A percentile compares a stretch with the other conserved stretches of the same genome.
Evolutionary conservation across 1,284 basidiomycete species (phyloP).

Genomic region (Agaricales sp.): DNA sequence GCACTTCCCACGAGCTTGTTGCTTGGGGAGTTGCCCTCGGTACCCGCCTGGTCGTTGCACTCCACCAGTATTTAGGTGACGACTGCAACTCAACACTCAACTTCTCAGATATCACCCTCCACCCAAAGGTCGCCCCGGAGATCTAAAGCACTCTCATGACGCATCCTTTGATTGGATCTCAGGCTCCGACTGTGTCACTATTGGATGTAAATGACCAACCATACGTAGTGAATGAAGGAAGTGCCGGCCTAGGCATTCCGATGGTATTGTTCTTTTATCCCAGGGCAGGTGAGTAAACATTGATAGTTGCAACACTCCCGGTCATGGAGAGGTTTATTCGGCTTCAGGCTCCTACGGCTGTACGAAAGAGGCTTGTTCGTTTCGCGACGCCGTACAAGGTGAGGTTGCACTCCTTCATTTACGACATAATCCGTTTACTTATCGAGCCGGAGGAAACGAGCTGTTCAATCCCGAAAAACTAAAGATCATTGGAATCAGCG

Average conservation of each 20-base stretch:
- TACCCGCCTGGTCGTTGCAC: too few relatives aligned
- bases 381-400: slow-evolving; percentile 67
- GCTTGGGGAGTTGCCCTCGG: too few relatives aligned
- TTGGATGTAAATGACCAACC: slow-evolving; percentile 35
- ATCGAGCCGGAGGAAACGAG: slow-evolving; percentile 39
- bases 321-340: too few relatives aligned
- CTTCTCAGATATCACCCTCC: too few relatives aligned
- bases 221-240: slow-evolving; percentile 32
- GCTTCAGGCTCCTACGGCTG: slow-evolving; percentile 66
- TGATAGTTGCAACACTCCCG: too few relatives aligned
- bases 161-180: slow-evolving; percentile 28
- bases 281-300: slow-evolving; percentile 33
- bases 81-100: too few relatives aligned
- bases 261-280: slow-evolving; percentile 72
- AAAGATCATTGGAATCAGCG: slow-evolving; percentile 60
- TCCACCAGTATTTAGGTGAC: too few relatives aligned
- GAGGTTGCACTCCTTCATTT: slow-evolving; percentile 12
- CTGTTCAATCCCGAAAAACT: slow-evolving; percentile 57
- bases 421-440: neutral
- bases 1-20: too few relatives aligned
- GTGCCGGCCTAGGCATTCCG: slow-evolving; percentile 34
- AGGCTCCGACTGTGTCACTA: slow-evolving; percentile 30
- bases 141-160: too few relatives aligned
- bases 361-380: slow-evolving; percentile 69
- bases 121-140: too few relatives aligned